Evolutionary conservation across 75 land plant genomes (phyloP), one percentile per base, ranked within the genome.

Genomic region (Chamaecyparis obtusa): DNA sequence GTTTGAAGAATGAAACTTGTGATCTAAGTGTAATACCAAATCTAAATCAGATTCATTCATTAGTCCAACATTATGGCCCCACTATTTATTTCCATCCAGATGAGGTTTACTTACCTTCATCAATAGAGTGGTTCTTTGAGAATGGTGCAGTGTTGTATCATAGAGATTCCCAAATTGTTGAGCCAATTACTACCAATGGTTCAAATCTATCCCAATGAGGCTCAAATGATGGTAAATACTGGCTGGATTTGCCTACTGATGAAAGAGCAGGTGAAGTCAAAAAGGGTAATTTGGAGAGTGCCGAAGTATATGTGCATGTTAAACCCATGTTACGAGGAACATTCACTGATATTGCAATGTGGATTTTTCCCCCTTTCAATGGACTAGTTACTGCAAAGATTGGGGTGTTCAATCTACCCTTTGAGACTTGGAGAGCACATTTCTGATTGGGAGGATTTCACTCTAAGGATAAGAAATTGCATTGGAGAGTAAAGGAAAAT

Each of bases 401-500:
- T 67, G 97, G 97, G 17, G 27, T 91, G 56, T 32, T 89, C 49
- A 93, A 88, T 56, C 21, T 95, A 60, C 75, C 91, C 55, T 87
- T 96, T 14, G 90, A 93, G 90, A 74, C 69, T 96, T 48, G 98
- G 98, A 27, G 85, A 92, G 67, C 98, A 96, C 88, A 97, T 96
- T 5, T 91, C 92, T 21, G 98, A 96, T 71, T 96, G 98, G 98
- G 98, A 96, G 90, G 97, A 96, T 86, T 91, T 93, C 79, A 96
- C 98, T 5, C 93, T 96, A 51, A 87, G 97, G 19, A 86, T 96
- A 49, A 91, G 93, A 88, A 96, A 96, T 87, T 94, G 95, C 86
- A 95, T 89, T 16, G 98, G 97, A 10, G 91, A 94, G 74, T 90
- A 95, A 32, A 87, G 87, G 89, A 88, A 91, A 27, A 86, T 95